These are phyloP conservation scores for Zygosaccharomyces siamensis DNA, from an alignment of 805 yeast species.

Conservation along the genomic window DNA sequence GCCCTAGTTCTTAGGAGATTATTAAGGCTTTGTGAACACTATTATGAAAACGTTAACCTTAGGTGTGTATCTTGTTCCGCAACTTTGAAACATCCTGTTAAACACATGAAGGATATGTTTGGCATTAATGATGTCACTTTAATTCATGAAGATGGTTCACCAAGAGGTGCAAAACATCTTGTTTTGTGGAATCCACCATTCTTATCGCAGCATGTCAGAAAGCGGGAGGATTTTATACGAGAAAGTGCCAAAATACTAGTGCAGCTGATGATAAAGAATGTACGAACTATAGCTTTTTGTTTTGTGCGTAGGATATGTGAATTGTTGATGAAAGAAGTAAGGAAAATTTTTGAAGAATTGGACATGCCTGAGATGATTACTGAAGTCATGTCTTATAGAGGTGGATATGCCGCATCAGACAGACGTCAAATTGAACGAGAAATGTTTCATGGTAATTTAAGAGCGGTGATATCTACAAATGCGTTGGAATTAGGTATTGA, in stretches of 20 bases:
- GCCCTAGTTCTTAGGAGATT: conserved; percentile 78
- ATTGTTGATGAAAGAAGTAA: conserved; percentile 74
- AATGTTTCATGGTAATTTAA: conserved; percentile 81
- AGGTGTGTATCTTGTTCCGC: conserved; percentile 91
- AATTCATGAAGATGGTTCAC: conserved; percentile 80
- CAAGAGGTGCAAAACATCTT: conserved; percentile 68
- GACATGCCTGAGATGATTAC: conserved; percentile 44
- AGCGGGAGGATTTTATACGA: conserved; percentile 63
- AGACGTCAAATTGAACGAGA: conserved; percentile 82
- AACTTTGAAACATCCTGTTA: conserved; percentile 68
- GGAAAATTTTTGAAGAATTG: conserved; percentile 46
- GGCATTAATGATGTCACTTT: conserved; percentile 59
- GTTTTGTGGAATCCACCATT: conserved; percentile 84
- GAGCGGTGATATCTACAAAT: conserved; percentile 89
- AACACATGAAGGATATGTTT: conserved; percentile 69
- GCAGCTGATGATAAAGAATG: conserved; percentile 54
- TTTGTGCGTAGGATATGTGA: conserved; percentile 84
- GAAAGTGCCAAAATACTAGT: conserved; percentile 76
- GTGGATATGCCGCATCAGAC: conserved; percentile 86
- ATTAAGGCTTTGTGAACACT: conserved; percentile 45
- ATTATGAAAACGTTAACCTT: conserved; percentile 41
- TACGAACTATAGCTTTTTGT: conserved; percentile 87
- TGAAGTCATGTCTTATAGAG: conserved; percentile 89
- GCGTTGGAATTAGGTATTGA: conserved; percentile 96
- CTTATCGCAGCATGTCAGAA: conserved; percentile 48